Base-by-base conservation (phyloP, 768 basidiomycete genomes). In the Hydnomerulius pinastri region DNA sequence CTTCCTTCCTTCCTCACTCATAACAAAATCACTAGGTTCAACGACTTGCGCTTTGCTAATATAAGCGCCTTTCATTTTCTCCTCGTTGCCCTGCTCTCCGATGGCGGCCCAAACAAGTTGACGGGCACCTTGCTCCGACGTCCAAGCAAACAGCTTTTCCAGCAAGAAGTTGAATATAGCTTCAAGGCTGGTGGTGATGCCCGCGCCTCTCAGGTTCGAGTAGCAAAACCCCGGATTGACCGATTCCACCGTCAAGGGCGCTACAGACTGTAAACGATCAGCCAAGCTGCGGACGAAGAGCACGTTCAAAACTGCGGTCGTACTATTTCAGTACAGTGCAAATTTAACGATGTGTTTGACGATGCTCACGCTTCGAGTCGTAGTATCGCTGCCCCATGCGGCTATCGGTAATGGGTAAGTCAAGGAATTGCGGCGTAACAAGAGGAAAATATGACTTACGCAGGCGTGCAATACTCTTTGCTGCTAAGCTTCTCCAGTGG, bases 201-300 rank as follows among this genome's bases (percentile, higher is more conserved):
- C 10, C 11, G 15, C 6, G 10, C 62, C 56, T 15, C 56, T 39
- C 28, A 67, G 56, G 13, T 57, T 56, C 6, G 62, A 65, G 27
- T 57, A 35, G 27, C 61, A 64, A 45, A 59, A 66, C 11, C 67
- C 68, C 4, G 68, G 68, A 20, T 41, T 59, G 40, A 58, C 53
- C 15, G 57, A 50, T 23, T 54, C 46, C 1, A 55, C 54, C 6
- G 54, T 59, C 24, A 65, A 32, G 8, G 61, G 47, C 1, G 57
- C 28, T 15, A 40, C 11, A 23, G 54, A 24, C 8, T 47, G 48
- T 13, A 59, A 37, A 24, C 51, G 49, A 0, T 40, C 42, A 2
- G 40, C 44, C 10, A 69, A 48, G 10, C 58, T 50, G 29, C 60
- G 66, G 6, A 51, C 50, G 45, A 68, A 63, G 35, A 64, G 55